Conservation (phyloP, 2,329 filamentous ascomycete genomes). For the Fusarium papillatum region DNA sequence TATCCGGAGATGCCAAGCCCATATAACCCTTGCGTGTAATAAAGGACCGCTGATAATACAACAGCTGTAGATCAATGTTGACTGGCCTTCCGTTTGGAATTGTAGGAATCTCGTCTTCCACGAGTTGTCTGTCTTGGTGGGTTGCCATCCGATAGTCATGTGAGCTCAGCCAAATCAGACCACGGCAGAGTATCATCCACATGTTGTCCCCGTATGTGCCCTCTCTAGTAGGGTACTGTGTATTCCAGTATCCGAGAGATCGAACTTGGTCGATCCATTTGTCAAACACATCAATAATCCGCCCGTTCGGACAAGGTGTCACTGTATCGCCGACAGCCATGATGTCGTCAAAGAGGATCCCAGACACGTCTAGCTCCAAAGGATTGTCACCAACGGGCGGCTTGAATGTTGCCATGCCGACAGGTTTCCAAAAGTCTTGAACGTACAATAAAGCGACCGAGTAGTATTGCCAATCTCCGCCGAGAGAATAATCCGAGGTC, state of each 20-base stretch:
- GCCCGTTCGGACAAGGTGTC: not conserved
- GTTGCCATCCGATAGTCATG: not conserved
- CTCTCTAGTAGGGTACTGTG: not conserved
- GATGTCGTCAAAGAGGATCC: not conserved
- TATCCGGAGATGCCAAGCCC: not conserved
- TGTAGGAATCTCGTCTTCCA: not conserved
- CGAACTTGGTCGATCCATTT: not conserved
- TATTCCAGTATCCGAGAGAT: not conserved
- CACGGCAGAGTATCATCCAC: not conserved
- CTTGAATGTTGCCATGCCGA: not conserved
- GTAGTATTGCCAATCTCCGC: not conserved
- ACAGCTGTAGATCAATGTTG: not conserved
- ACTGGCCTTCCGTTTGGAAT: not conserved
- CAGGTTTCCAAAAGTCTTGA: not conserved
- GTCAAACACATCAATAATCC: not conserved
- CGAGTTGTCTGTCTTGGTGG: not conserved
- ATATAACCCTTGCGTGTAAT: not conserved
- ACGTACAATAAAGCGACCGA: not conserved
- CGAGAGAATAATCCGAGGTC: not conserved
- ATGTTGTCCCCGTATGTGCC: conserved; percentile 2
- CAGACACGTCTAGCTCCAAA: not conserved
- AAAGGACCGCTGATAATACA: not conserved
- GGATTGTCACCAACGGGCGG: not conserved
- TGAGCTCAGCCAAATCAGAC: not conserved
- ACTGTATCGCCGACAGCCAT: not conserved